Conservation (phyloP, 345 rosid species). For the rapeseed (Brassica napus) region DNA sequence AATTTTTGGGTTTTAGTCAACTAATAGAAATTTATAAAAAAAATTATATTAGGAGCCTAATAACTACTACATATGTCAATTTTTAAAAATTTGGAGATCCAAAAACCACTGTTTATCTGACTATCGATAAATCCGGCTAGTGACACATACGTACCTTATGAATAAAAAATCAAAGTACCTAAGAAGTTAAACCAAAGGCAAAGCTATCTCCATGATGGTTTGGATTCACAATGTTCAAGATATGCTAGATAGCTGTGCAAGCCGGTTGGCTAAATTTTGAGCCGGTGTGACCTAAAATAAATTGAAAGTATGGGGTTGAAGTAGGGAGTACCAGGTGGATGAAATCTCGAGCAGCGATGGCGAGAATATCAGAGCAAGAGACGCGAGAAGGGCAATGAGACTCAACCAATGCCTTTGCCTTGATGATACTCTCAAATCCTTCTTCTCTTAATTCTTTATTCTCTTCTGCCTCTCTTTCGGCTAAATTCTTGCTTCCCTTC, state of each 20-base stretch:
- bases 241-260: neutral
- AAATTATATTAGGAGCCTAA: too few species aligned
- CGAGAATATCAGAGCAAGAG: slow-evolving; percentile 88
- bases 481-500: slow-evolving; percentile 58
- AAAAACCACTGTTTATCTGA: too few species aligned
- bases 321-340: slow-evolving; percentile 29
- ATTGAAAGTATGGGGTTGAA: neutral
- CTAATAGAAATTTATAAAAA: too few species aligned
- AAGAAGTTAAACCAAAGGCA: neutral
- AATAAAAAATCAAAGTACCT: neutral
- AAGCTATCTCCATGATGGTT: slow-evolving; percentile 7
- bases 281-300: neutral
- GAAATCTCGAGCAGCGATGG: slow-evolving; percentile 82
- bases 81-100: too few species aligned
- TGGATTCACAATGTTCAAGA: neutral
- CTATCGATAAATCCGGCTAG: too few species aligned
- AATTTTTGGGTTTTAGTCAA: too few species aligned
- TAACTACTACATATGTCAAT: too few species aligned
- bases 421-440: slow-evolving; percentile 58
- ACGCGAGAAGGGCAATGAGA: slow-evolving; percentile 78
- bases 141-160: neutral
- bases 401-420: slow-evolving; percentile 76
- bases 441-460: slow-evolving; percentile 65
- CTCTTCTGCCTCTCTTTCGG: slow-evolving; percentile 78
- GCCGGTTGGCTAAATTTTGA: neutral